Base-by-base conservation (phyloP, 495 filamentous ascomycete species). In the Podospora bellae-mahoneyi region DNA sequence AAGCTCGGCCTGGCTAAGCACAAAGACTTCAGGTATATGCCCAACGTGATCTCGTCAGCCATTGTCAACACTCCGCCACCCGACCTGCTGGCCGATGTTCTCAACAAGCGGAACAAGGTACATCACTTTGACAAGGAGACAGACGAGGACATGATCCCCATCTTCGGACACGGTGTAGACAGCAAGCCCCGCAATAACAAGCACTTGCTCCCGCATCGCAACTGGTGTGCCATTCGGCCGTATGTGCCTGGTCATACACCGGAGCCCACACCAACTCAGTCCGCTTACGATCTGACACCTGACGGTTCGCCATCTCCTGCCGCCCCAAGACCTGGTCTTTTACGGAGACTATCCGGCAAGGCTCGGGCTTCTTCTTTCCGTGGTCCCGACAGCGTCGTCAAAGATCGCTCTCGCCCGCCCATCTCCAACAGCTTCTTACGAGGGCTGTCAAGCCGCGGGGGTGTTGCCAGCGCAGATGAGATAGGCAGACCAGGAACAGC, bases 1-100 rank as follows among this genome's bases (percentile, higher is more conserved):
- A 92, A 91, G 73, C 80, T 94, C 44, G 84, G 86, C 15, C 78
- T 97, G 26, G 77, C 90, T 18, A 97, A 96, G 73, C 92, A 97
- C 77, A 87, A 86, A 64, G 95, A 99, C 77, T 92, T 95, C 78
- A 86, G 95, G 60, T 99, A 99, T 74, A 99, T 98, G 88, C 91
- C 92, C 13, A 88, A 89, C 66, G 78, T 99, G 69, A 91, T 98
- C 71, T 94, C 91, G 1, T 97, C 94, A 2, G 92, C 93, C 48
- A 84, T 98, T 72, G 96, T 93, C 66, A 96, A 98, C 76, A 87
- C 90, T 20, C 96, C 95, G 10, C 93, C 94, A 55, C 91, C 96
- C 0, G 92, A 96, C 32, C 79, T 95, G 63, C 87, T 98, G 78
- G 91, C 92, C 34, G 94, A 99, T 75, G 85, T 94, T 66, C 87